Percentiles rank a stretch among this genome's conserved stretches.
Conservation (phyloP, 2,329 filamentous ascomycete species). For the Endoconidiophora laricicola region DNA sequence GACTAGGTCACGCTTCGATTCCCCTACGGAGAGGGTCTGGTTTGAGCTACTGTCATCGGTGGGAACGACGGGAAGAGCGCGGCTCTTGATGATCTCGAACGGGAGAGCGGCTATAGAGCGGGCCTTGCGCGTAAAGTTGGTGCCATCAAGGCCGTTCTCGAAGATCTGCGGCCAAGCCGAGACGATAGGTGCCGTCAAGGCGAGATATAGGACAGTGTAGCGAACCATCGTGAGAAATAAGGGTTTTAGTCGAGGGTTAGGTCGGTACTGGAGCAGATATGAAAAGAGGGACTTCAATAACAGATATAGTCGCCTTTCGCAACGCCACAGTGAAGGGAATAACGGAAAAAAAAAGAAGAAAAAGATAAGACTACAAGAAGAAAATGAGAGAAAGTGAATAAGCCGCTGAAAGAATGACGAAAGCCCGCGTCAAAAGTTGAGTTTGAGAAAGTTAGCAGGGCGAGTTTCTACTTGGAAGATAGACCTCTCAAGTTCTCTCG, state of each 20-base stretch:
- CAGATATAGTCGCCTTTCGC: no score
- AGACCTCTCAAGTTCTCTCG: no score
- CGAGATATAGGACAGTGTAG: slow-evolving; percentile 6
- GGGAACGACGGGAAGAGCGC: not conserved
- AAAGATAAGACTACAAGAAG: not conserved
- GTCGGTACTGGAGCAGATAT: not conserved
- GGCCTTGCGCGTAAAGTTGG: no score
- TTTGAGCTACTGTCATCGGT: not conserved
- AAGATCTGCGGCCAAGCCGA: slow-evolving; percentile 12
- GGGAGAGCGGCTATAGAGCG: not conserved
- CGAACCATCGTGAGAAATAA: slow-evolving; percentile 3
- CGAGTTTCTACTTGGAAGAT: not conserved
- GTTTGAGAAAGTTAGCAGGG: not conserved
- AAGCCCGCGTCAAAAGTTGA: not conserved
- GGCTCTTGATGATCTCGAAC: slow-evolving; percentile 2
- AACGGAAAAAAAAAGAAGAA: not conserved
- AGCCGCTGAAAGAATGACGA: not conserved
- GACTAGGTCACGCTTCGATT: slow-evolving; percentile 3
- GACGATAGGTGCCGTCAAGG: slow-evolving; percentile 3
- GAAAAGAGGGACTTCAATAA: no score
- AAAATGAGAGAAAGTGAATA: not conserved
- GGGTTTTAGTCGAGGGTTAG: not conserved
- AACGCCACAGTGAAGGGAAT: not conserved
- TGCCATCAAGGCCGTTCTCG: slow-evolving; percentile 2
- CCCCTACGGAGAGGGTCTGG: not conserved